These are phyloP conservation scores for Aspergillus funiculosus DNA, from an alignment of 495 filamentous ascomycete species.

Conservation along the genomic window DNA sequence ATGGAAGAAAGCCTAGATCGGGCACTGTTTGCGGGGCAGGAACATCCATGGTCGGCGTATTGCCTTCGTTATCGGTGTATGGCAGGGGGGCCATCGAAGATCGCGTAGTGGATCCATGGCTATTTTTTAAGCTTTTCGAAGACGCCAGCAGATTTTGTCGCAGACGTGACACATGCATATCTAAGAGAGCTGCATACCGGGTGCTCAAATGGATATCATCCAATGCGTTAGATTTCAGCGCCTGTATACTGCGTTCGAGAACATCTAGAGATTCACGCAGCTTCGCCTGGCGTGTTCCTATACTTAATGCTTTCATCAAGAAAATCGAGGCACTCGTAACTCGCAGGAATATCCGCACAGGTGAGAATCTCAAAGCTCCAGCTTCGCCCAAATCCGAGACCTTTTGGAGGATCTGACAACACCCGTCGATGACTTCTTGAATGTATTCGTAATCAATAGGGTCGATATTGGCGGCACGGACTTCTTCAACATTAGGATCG, in stretches of 20 bases:
- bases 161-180: slow-evolving; percentile 43
- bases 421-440: slow-evolving; percentile 51
- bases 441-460: slow-evolving; percentile 50
- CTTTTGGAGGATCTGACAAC: slow-evolving; percentile 46
- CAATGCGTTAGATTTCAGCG: slow-evolving; percentile 43
- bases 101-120: slow-evolving; percentile 21
- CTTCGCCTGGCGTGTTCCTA: slow-evolving; percentile 44
- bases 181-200: slow-evolving; percentile 47
- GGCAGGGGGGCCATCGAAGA: slow-evolving; percentile 31
- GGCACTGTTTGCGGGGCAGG: slow-evolving; percentile 28
- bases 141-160: slow-evolving; percentile 40
- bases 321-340: slow-evolving; percentile 50
- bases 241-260: slow-evolving; percentile 43
- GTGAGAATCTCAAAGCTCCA: slow-evolving; percentile 43
- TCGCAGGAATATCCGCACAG: slow-evolving; percentile 48
- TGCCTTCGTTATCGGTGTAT: slow-evolving; percentile 25
- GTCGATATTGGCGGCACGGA: slow-evolving; percentile 46
- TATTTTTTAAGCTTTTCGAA: slow-evolving; percentile 25
- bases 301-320: slow-evolving; percentile 48
- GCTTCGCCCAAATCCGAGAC: slow-evolving; percentile 38
- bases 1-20: slow-evolving; percentile 32
- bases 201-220: slow-evolving; percentile 51
- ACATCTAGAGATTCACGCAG: slow-evolving; percentile 45
- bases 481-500: slow-evolving; percentile 35
- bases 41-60: slow-evolving; percentile 17